phyloP scores from a whole-genome alignment of 208 protist genomes.

The Zelonia costaricensis region DNA sequence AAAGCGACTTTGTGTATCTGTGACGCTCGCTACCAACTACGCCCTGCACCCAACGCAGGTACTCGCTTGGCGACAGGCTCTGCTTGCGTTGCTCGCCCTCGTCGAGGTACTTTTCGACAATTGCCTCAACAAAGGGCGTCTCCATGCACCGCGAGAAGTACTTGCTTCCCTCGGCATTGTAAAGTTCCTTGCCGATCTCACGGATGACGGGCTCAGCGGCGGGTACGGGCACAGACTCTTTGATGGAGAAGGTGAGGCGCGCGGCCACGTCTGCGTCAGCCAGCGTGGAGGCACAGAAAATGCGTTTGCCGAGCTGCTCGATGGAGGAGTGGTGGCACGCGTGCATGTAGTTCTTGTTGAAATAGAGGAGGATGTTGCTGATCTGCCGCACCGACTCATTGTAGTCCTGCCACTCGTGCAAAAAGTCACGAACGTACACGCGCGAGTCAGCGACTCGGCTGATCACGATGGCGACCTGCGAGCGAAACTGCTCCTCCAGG shows the following conservation, averaged over 20 bases:
- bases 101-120: slow-evolving; percentile 16
- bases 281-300: slow-evolving; percentile 45
- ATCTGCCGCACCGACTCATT: slow-evolving; percentile 45
- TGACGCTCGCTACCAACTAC: slow-evolving; percentile 15
- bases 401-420: slow-evolving; percentile 54
- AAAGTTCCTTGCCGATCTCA: slow-evolving; percentile 28
- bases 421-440: slow-evolving; percentile 42
- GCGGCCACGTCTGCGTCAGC: slow-evolving; percentile 20
- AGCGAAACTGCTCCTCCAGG: slow-evolving; percentile 43
- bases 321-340: slow-evolving; percentile 39
- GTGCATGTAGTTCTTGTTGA: slow-evolving; percentile 60
- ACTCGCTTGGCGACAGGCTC: slow-evolving; percentile 6
- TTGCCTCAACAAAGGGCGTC: slow-evolving; percentile 32
- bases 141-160: slow-evolving; percentile 33
- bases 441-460: slow-evolving; percentile 24
- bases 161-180: slow-evolving; percentile 24
- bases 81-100: slow-evolving; percentile 17
- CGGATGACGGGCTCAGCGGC: slow-evolving; percentile 12
- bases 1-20: slow-evolving; percentile 22
- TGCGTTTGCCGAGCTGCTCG: slow-evolving; percentile 42
- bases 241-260: slow-evolving; percentile 17
- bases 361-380: slow-evolving; percentile 59
- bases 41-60: slow-evolving; percentile 28
- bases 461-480: slow-evolving; percentile 32
- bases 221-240: slow-evolving; percentile 14